Conservation (phyloP, 176 grass and related monocot species). For the Bothriochloa decipiens region DNA sequence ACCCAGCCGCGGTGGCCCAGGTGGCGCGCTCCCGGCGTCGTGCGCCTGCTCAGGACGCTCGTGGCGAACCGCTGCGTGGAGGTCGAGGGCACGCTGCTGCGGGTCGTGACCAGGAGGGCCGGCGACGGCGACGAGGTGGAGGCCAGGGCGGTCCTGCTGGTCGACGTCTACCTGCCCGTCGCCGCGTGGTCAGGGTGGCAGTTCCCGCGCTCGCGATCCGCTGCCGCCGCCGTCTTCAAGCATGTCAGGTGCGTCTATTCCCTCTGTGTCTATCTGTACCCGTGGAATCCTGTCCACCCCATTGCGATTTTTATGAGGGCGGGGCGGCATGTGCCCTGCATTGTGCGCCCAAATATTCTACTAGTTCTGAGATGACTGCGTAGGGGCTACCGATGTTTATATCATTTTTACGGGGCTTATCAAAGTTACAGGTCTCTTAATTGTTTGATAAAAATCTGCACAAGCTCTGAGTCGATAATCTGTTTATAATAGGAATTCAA, state of each 20-base stretch:
- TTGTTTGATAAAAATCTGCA: too few species aligned
- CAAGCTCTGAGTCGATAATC: neutral
- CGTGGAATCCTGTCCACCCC: neutral
- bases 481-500: neutral
- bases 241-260: conserved; percentile 57
- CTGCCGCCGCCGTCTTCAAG: conserved; percentile 72
- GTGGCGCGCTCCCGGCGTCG: conserved; percentile 46
- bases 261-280: neutral
- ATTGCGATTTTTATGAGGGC: neutral
- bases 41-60: conserved; percentile 60
- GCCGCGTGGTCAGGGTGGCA: conserved; percentile 78
- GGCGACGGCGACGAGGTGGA: conserved; percentile 29
- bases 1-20: conserved; percentile 22
- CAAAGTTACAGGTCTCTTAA: neutral
- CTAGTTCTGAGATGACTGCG: neutral
- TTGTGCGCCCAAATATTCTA: neutral
- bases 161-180: conserved; percentile 78
- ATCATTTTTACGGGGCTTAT: neutral
- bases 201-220: conserved; percentile 56
- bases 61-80: conserved; percentile 44
- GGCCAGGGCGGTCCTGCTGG: conserved; percentile 58
- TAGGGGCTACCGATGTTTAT: neutral
- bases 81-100: conserved; percentile 59
- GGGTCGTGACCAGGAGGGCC: conserved; percentile 42
- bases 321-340: neutral